Conservation (phyloP, 345 rosid species). For the Syzygium grande region DNA sequence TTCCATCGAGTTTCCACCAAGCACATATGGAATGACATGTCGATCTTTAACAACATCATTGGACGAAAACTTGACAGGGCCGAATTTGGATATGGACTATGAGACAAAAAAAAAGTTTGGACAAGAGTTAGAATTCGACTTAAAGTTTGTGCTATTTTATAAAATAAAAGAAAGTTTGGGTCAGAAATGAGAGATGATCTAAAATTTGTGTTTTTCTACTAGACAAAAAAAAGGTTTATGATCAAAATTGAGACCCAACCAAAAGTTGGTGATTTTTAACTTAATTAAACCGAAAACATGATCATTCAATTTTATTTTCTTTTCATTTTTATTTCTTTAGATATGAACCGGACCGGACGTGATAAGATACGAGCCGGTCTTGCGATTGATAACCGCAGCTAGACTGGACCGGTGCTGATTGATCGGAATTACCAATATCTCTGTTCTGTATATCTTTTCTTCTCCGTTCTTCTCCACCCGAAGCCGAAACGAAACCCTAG, state of each 20-base stretch:
- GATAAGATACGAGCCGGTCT: not conserved
- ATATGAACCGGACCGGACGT: not conserved
- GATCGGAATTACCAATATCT: not conserved
- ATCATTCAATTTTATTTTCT: not conserved
- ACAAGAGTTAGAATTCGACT: too few species aligned
- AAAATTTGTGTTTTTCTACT: too few species aligned
- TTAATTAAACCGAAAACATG: not conserved
- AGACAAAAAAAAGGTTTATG: too few species aligned
- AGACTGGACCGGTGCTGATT: not conserved
- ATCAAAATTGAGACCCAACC: too few species aligned
- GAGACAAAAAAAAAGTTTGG: too few species aligned
- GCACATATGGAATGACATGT: accelerated
- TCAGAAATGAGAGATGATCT: too few species aligned
- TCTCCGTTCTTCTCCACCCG: not conserved
- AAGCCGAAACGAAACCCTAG: not conserved
- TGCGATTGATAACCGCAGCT: not conserved
- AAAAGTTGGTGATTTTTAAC: too few species aligned
- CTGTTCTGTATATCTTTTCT: not conserved
- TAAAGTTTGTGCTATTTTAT: too few species aligned
- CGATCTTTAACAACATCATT: not conserved
- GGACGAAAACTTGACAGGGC: accelerated
- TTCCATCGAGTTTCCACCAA: accelerated
- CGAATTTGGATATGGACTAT: accelerated
- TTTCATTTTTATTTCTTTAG: not conserved
- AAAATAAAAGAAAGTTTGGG: too few species aligned